phyloP scores from a whole-genome alignment of 2,329 filamentous ascomycete genomes.

The Blastomyces emzantsi region DNA sequence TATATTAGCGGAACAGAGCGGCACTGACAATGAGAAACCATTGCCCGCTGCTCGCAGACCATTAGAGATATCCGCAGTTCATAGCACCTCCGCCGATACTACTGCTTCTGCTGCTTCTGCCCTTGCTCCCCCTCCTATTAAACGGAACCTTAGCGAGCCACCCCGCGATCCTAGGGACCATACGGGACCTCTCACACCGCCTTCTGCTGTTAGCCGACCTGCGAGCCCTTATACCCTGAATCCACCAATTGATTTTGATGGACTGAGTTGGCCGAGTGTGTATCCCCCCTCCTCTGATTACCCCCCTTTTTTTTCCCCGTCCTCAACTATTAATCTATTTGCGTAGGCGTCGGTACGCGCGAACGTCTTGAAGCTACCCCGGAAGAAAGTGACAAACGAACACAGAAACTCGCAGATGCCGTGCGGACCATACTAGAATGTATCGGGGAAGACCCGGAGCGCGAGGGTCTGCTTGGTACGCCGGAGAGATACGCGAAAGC shows the following conservation, averaged over 20 bases:
- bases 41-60: not conserved
- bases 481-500: constrained; percentile 90
- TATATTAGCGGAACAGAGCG: constrained; percentile 4
- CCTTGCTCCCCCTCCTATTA: not conserved
- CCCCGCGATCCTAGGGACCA: constrained; percentile 47
- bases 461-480: constrained; percentile 54
- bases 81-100: not conserved
- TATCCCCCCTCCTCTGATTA: constrained; percentile 10
- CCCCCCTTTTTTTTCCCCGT: not conserved
- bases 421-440: constrained; percentile 57
- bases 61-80: not conserved
- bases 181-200: constrained; percentile 42
- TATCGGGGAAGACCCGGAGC: constrained; percentile 56
- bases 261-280: constrained; percentile 45
- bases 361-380: constrained; percentile 49
- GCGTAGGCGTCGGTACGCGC: constrained; percentile 39
- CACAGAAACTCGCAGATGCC: constrained; percentile 54
- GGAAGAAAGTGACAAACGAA: constrained; percentile 48
- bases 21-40: constrained; percentile 4
- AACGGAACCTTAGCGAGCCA: constrained; percentile 38
- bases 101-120: constrained; percentile 4
- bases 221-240: constrained; percentile 42
- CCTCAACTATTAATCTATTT: constrained; percentile 5
- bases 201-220: constrained; percentile 43
- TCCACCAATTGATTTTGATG: constrained; percentile 45